Base-by-base conservation (phyloP, 1,284 basidiomycete species). In the Cutaneotrichosporon spelunceum region DNA sequence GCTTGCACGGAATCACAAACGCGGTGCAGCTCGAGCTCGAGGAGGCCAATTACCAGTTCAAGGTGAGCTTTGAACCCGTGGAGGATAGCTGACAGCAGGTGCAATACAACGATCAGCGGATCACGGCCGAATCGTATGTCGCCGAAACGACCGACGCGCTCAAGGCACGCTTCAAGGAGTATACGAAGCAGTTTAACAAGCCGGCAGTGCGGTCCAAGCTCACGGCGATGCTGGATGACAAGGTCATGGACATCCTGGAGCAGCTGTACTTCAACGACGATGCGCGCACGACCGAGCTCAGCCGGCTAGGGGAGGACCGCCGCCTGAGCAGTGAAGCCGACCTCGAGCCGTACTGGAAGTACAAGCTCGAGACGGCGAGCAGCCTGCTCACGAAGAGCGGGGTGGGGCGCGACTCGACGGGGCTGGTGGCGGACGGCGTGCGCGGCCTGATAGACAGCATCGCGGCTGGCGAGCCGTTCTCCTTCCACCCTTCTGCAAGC, bases 21-120 rank as follows among this genome's bases (percentile, higher is more conserved):
- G 91, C 92, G 1, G 95, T 99, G 5, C 93, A 96, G 72, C 85
- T 96, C 36, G 96, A 99, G 78, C 84, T 98, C 14, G 95, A 99
- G 78, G 95, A 98, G 72, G 88, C 95, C 1, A 88, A 87, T 29
- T 99, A 99, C 78, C 94, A 98, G 78, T 99, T 99, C 86, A 99
- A 99, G 79, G 78, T 77, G 53, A 53, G 72, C 60, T 24, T 2
- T 8, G 7, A n/a, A 1, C 8, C 9, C n/a, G 10, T 3, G 2
- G 19, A 8, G 14, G 4, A 24, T 9, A 29, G 88, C 94, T 2
- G 87, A 88, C 24, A 97, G 5, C 45, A 77, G 75, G 94, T 99
- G 0, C 93, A 98, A 78, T 99, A 99, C 83, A 99, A 99, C 75
- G 96, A 99, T 79, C 87, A 93, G 23, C 85, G 90, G 27, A 91